Percentiles rank a stretch among this genome's conserved stretches.
Conservation (phyloP, 495 filamentous ascomycete genomes). For the Lasiosphaeriaceae sp. region DNA sequence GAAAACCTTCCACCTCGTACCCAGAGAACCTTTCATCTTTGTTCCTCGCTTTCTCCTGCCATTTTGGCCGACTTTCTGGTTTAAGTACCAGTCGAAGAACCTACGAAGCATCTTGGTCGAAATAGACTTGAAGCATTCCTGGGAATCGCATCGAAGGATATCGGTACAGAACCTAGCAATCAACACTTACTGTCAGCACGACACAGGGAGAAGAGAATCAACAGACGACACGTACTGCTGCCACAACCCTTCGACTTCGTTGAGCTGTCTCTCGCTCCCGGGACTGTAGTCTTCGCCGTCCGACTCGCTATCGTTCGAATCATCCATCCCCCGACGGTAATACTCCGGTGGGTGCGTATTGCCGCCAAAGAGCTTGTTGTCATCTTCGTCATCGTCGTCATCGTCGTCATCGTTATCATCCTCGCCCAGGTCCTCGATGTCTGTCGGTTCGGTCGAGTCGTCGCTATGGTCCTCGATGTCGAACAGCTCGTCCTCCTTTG, state of each 20-base stretch:
- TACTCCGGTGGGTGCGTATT: slow-evolving; percentile 4
- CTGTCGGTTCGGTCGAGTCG: not conserved
- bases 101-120: not conserved
- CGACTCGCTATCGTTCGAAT: not conserved
- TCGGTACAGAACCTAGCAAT: not conserved
- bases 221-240: not conserved
- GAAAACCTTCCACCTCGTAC: slow-evolving; percentile 4
- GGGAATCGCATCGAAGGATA: slow-evolving; percentile 1
- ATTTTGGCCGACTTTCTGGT: slow-evolving; percentile 1
- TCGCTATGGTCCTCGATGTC: slow-evolving; percentile 3
- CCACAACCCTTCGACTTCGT: slow-evolving; percentile 6
- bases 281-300: slow-evolving; percentile 9
- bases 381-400: slow-evolving; percentile 5
- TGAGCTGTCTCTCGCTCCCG: slow-evolving; percentile 1
- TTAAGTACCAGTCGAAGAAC: slow-evolving; percentile 5
- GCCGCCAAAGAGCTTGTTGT: slow-evolving; percentile 2
- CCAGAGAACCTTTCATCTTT: slow-evolving; percentile 1
- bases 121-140: slow-evolving; percentile 3
- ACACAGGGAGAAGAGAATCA: not conserved
- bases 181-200: not conserved
- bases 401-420: slow-evolving; percentile 4
- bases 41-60: slow-evolving; percentile 5
- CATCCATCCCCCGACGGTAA: not conserved
- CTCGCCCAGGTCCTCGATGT: slow-evolving; percentile 2
- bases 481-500: slow-evolving; percentile 4